phyloP scores from a whole-genome alignment of 139 green algal species.

The Astrephomene gubernaculifera region DNA sequence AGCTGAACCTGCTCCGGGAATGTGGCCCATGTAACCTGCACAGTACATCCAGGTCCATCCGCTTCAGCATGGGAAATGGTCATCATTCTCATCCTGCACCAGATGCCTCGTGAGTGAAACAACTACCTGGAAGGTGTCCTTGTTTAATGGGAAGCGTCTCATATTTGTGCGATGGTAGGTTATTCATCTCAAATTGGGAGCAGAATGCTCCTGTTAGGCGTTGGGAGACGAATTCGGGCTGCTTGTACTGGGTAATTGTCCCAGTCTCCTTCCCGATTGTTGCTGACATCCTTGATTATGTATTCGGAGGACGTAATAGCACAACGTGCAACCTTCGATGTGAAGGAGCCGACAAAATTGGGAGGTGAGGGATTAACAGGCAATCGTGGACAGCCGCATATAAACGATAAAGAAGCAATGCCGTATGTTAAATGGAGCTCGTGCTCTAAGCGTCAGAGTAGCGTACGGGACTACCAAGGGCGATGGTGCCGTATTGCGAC shows the following conservation, averaged over 20 bases:
- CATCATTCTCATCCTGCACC: too few species aligned
- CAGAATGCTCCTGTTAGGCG: constrained; percentile 6
- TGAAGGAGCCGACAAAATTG: too few species aligned
- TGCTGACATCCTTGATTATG: background rate
- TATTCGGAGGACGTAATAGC: background rate
- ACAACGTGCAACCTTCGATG: background rate
- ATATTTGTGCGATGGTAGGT: constrained; percentile 28
- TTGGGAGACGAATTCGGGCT: constrained; percentile 8
- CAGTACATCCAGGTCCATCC: too few species aligned
- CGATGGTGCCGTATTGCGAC: too few species aligned
- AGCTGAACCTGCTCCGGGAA: constrained; percentile 11
- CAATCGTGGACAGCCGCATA: too few species aligned
- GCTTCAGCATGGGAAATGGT: too few species aligned
- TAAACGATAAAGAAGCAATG: too few species aligned
- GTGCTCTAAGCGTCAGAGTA: background rate
- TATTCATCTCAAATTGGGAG: constrained; percentile 45
- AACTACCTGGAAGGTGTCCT: constrained; percentile 36
- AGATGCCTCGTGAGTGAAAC: too few species aligned
- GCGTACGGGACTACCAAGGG: background rate
- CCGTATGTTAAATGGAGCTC: background rate
- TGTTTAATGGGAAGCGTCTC: constrained; percentile 39
- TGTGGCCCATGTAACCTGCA: constrained; percentile 42
- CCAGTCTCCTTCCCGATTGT: constrained; percentile 13
- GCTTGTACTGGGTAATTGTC: constrained; percentile 17
- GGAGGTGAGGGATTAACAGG: too few species aligned